A percentile compares a stretch with the other conserved stretches of the same genome.
Evolutionary conservation across 148 eudicot species (phyloP).

Genomic region (Vaccinium myrtillus): DNA sequence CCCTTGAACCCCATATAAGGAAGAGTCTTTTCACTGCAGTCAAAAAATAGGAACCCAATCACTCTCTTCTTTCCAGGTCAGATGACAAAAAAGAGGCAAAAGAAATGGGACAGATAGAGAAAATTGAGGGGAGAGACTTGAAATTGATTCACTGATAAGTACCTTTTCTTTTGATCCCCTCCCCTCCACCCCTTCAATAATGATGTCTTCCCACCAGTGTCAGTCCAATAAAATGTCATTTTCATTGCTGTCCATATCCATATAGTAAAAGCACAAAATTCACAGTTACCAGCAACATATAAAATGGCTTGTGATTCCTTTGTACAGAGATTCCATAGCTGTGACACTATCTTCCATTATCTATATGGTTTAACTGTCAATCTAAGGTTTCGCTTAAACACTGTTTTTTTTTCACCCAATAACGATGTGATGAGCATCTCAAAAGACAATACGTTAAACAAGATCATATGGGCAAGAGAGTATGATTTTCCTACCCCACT

Average conservation of each 20-base stretch:
- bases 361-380: background rate
- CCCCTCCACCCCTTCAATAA: slow-evolving; percentile 15
- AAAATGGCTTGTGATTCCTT: background rate
- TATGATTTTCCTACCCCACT: background rate
- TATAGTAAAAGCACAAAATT: background rate
- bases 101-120: slow-evolving; percentile 20
- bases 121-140: slow-evolving; percentile 25
- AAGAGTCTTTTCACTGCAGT: slow-evolving; percentile 27
- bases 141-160: slow-evolving; percentile 20
- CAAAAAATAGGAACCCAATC: slow-evolving; percentile 14
- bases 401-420: background rate
- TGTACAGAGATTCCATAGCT: background rate
- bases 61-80: slow-evolving; percentile 30
- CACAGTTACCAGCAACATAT: slow-evolving; percentile 2
- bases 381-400: background rate
- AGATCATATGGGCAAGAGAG: background rate
- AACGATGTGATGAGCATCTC: background rate
- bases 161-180: slow-evolving; percentile 35
- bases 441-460: background rate
- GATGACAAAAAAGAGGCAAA: slow-evolving; percentile 21
- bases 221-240: slow-evolving; percentile 19
- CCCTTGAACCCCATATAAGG: slow-evolving; percentile 16
- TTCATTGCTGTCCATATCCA: slow-evolving; percentile 16
- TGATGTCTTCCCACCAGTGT: slow-evolving; percentile 21
- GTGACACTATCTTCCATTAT: background rate